Evolutionary conservation across 2,329 filamentous ascomycete genomes (phyloP), one percentile per base, ranked within the genome.

Genomic region (Colletotrichum costaricense): DNA sequence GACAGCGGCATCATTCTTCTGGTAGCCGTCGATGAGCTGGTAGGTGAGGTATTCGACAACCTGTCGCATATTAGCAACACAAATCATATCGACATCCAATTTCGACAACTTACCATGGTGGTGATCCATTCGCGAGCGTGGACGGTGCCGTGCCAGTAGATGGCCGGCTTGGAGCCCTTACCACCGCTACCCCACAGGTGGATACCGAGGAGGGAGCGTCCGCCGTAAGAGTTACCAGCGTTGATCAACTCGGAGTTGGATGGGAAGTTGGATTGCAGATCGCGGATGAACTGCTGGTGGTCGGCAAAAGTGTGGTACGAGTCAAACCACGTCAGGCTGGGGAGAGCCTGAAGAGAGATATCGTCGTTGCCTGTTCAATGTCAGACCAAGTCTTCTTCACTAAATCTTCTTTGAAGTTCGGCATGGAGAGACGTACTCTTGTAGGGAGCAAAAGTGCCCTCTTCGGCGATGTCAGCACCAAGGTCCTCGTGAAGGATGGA

Each of bases 61-160:
- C 82, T 83, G 16, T 7, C 6, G 7, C 22, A 11, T 28, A 33
- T 72, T 19, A 62, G 62, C 67, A 49, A 30, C 16, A 35, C 14
- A 1, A 2, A 2, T 22, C 35, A 33, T 19, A 24, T 60, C 24
- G 6, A 14, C 26, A 38, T 1, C 1, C 0, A 19, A 42, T 1
- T 14, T 7, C 9, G 3, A 6, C 0, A 11, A 76, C 78, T 52
- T 65, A 87, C 87, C 82, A 89, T 88, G 12, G 87, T 85, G 6
- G 85, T 85, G 65, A 91, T 89, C 90, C 89, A 91, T 78, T 92
- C 89, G 56, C 89, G 84, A 9, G 89, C 88, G 78, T 92, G 90
- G 14, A 90, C 87, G 28, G 86, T 91, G 14, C 86, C 87, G 78
- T 91, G 89, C 77, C 88, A 86, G 56, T 91, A 83, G 56, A 90